Base-by-base conservation (phyloP, 768 basidiomycete species). In the Pleurotus platypus region DNA sequence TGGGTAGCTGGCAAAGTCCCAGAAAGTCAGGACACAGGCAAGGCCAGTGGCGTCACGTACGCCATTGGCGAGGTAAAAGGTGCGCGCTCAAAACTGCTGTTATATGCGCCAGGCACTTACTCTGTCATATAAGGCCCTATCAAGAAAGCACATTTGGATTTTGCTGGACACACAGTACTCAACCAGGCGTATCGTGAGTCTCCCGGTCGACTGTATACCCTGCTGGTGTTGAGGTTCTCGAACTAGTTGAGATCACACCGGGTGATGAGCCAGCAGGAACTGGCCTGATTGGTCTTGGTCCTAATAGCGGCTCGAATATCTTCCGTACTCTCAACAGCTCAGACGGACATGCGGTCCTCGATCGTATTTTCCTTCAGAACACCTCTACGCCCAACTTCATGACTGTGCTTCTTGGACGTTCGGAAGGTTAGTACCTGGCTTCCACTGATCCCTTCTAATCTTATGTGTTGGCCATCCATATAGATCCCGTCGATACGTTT, bases 221-320 rank as follows among this genome's bases (percentile, higher is more conserved):
- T 22, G n/a, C 40, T 42, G 22, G 18, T 42, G 11, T 15, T 45
- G 18, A 9, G n/a, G 27, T 40, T 2, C 27, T 5, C 12, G 37
- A 55, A 35, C 9, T 38, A 63, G 62, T 63, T 18, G 59, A 54
- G 22, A 55, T 59, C 8, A 42, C 54, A 1, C 43, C 56, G 8
- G 54, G 55, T 22, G 37, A 46, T 9, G 40, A 39, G 45, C 54
- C 59, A 22, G 38, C 57, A 27, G 56, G 48, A 13, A 51, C 27
- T 7, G 67, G 66, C 3, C 40, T 67, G 18, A 56, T 68, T 11
- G 67, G 67, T 12, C 59, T 68, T 6, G 67, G 67, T 12, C 65
- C 65, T 4, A 60, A 51, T 26, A 39, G 40, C 7, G 60, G 61
- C 24, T 67, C 66, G 20, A 56, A 56, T 15, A 59, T 68, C 27